Evolutionary conservation across 108 stramenopile species (phyloP), one percentile per base, ranked within the genome.

Genomic region (Discostella pseudostelligera): DNA sequence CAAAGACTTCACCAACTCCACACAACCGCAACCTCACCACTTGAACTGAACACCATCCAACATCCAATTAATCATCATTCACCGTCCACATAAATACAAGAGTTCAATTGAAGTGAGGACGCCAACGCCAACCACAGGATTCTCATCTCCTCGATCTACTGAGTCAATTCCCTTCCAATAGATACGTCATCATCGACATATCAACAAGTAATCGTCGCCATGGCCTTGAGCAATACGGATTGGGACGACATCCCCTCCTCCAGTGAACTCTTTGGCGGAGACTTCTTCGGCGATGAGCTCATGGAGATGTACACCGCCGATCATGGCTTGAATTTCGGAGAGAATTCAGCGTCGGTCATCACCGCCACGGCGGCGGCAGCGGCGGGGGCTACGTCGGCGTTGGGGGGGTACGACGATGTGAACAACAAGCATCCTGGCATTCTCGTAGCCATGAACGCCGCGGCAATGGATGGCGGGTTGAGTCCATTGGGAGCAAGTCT

Each of bases 271-370:
- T 91, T 91, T 59, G 84, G 79, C 48, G 87, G 83, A 7, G 89
- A 88, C 12, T 59, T 91, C 57, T 87, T 91, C 56, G 84, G 85
- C 7, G 90, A 91, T 56, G 90, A 91, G 61, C 86, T 91, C 44
- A 74, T 74, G 67, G 89, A 90, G 44, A 91, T 91, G 63, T 91
- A 91, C 67, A 77, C 83, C 74, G 69, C 76, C 37, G 78, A 77
- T n/a, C 82, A 70, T 43, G 83, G 74, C 4, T 8, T 56, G 17
- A 61, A 54, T 62, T 28, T 42, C 8, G 80, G 81, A 26, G 87
- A 70, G 16, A 73, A 69, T 42, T 29, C 39, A 48, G 51, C 61
- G 32, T 39, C 51, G 24, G 70, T 67, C 39, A 56, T 69, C 54
- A 65, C 74, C 12, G 22, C 59, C 9, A 45, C 72, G 35, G 61